Conservation (phyloP, 2,329 filamentous ascomycete species). For the Thielaviopsis musarum region DNA sequence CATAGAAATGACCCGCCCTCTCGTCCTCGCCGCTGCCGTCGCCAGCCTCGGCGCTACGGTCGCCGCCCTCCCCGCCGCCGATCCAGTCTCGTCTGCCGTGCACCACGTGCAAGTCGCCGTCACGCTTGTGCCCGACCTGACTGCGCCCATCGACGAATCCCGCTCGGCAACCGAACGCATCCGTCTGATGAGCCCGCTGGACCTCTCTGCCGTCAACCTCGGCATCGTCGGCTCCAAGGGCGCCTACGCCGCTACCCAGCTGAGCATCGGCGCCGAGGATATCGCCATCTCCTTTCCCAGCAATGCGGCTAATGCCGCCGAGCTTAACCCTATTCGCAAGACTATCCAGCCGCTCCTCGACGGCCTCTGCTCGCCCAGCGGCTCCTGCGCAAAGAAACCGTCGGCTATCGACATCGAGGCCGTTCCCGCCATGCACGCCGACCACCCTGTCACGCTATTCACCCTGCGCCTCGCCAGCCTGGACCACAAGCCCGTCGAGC, state of each 20-base stretch:
- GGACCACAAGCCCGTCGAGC: slow-evolving; percentile 4
- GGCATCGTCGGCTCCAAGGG: slow-evolving; percentile 7
- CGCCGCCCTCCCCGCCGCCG: not conserved
- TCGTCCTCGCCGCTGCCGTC: slow-evolving; percentile 1
- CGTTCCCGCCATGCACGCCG: not conserved
- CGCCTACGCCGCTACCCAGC: slow-evolving; percentile 3
- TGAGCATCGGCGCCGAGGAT: slow-evolving; percentile 9
- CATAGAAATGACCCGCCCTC: slow-evolving; percentile 3
- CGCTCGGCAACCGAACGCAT: not conserved
- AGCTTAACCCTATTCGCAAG: slow-evolving; percentile 4
- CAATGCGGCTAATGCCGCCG: not conserved
- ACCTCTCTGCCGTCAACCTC: slow-evolving; percentile 8
- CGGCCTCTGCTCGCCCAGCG: slow-evolving; percentile 1
- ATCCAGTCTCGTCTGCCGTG: not conserved
- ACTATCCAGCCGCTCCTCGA: slow-evolving; percentile 8
- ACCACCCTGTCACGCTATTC: slow-evolving; percentile 8
- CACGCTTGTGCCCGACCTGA: slow-evolving; percentile 5
- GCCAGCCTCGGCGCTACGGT: slow-evolving; percentile 4
- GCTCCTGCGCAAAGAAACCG: slow-evolving; percentile 6
- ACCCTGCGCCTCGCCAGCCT: slow-evolving; percentile 4
- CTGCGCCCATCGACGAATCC: not conserved
- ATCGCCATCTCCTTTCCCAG: slow-evolving; percentile 1
- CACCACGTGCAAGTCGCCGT: slow-evolving; percentile 9
- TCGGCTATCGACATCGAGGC: slow-evolving; percentile 9
- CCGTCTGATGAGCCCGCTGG: slow-evolving; percentile 3